These are phyloP conservation scores for Kitagawia praeruptora DNA, from an alignment of 129 eudicot species.

Conservation along the genomic window DNA sequence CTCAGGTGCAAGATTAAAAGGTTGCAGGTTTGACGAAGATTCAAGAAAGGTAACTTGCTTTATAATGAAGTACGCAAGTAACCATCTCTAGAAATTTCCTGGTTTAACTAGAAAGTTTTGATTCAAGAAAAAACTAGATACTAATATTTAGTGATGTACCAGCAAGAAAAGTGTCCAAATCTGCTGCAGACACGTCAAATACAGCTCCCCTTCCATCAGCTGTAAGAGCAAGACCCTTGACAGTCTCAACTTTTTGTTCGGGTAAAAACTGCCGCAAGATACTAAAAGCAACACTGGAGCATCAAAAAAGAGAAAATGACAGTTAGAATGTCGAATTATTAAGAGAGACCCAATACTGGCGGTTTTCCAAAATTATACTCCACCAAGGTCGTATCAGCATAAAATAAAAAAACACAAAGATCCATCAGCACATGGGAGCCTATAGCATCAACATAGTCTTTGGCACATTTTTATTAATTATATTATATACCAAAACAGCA, in stretches of 20 bases:
- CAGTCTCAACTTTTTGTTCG: constrained; percentile 69
- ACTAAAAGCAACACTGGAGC: constrained; percentile 57
- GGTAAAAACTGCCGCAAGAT: constrained; percentile 74
- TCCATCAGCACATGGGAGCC: neutral
- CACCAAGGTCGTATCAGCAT: neutral
- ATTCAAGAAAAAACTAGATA: neutral
- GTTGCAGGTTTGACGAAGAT: neutral
- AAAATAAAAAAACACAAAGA: neutral
- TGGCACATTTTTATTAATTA: neutral
- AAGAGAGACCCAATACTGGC: neutral
- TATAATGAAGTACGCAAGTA: neutral
- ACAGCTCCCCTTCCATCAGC: constrained; percentile 80
- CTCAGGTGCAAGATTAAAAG: neutral
- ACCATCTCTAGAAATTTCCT: neutral
- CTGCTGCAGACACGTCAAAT: constrained; percentile 63
- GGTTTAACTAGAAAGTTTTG: neutral
- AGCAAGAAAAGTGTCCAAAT: constrained; percentile 57
- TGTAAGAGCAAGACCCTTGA: constrained; percentile 72
- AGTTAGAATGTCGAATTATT: neutral
- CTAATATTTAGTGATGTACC: constrained; percentile 40
- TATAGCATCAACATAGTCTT: neutral
- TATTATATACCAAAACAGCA: neutral
- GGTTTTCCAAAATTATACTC: neutral
- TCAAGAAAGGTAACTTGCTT: neutral
- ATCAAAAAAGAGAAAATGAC: neutral